Base-by-base conservation (phyloP, 306 rosid genomes). In the Luffa acutangula region DNA sequence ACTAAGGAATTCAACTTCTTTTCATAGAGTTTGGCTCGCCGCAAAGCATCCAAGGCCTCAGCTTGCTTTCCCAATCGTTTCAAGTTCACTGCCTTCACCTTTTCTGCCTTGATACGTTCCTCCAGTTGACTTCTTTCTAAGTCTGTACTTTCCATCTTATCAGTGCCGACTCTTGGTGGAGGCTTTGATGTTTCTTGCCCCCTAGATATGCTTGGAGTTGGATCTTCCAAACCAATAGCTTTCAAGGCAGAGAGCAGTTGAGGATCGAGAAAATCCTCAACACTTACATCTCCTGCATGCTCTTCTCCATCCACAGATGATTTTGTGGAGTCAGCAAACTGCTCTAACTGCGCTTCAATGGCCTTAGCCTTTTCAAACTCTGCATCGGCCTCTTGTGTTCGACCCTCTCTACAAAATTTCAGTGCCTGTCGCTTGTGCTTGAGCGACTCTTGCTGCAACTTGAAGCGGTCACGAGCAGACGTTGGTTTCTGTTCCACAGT, bases 251-350 rank as follows among this genome's bases (percentile, higher is more conserved):
- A 89, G 31, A 95, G 79, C 79, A 93, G 90, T 69, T 93, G 96
- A 91, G 99, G 97, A 88, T 95, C 99, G 4, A 95, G 98, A 85
- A 92, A 87, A 84, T 92, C 99, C 86, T 93, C 99, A 69, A 95
- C 84, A 41, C 79, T 78, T 79, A 87, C 86, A 84, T 88, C 91
- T 51, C 84, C 91, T 13, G 58, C 82, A 11, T 85, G 80, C 71
- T 85, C 92, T 78, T 62, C 69, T 75, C 53, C 81, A 60, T 67
- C 64, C 15, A 7, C 54, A 74, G 78, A 62, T 5, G 83, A 60
- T 45, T 75, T 85, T 33, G 62, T 49, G 59, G 90, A 78, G 81
- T 85, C 95, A 62, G 92, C 70, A 62, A 70, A 82, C 87, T 87
- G 93, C 80, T 90, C 98, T 87, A 95, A 87, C 84, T 91, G 97